A percentile compares a stretch with the other conserved stretches of the same genome.
Conservation (phyloP, 2,329 filamentous ascomycete species). For the Fusarium anguioides region DNA sequence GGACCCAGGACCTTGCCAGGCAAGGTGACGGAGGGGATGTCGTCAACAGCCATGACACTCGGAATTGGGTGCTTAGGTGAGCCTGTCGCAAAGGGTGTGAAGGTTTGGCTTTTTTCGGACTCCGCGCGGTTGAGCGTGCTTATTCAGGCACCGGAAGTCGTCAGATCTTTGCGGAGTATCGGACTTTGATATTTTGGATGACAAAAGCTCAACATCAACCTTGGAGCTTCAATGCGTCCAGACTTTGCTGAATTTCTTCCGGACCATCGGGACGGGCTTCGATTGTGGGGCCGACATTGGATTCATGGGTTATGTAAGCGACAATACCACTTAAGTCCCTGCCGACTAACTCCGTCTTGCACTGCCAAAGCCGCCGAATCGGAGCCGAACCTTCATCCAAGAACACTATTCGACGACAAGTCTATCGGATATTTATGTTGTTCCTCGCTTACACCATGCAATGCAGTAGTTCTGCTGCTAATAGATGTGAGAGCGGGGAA, state of each 20-base stretch:
- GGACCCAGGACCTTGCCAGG: constrained; percentile 86
- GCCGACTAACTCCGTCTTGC: constrained; percentile 44
- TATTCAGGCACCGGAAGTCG: constrained; percentile 15
- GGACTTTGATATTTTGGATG: constrained; percentile 11
- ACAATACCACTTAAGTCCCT: constrained; percentile 38
- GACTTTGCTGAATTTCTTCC: constrained; percentile 27
- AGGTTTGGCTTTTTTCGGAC: constrained; percentile 6
- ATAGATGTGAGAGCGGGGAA: constrained; percentile 14
- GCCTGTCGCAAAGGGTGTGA: constrained; percentile 1
- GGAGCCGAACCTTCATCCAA: constrained; percentile 31
- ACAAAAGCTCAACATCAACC: constrained; percentile 28
- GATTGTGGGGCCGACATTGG: constrained; percentile 28
- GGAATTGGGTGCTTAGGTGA: constrained; percentile 25
- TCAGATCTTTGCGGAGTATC: constrained; percentile 6
- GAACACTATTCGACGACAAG: constrained; percentile 4
- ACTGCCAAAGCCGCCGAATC: constrained; percentile 27
- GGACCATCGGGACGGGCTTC: constrained; percentile 22
- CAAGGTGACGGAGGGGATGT: constrained; percentile 69
- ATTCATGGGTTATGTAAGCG: constrained; percentile 31
- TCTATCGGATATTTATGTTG: constrained; percentile 12
- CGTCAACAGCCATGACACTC: constrained; percentile 47
- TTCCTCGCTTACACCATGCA: constrained; percentile 18
- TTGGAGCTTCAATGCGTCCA: constrained; percentile 11
- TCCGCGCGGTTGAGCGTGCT: constrained; percentile 9
- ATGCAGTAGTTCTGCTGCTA: constrained; percentile 21